phyloP scores from a whole-genome alignment of 2,329 filamentous ascomycete genomes.

The Monosporascus sp. region DNA sequence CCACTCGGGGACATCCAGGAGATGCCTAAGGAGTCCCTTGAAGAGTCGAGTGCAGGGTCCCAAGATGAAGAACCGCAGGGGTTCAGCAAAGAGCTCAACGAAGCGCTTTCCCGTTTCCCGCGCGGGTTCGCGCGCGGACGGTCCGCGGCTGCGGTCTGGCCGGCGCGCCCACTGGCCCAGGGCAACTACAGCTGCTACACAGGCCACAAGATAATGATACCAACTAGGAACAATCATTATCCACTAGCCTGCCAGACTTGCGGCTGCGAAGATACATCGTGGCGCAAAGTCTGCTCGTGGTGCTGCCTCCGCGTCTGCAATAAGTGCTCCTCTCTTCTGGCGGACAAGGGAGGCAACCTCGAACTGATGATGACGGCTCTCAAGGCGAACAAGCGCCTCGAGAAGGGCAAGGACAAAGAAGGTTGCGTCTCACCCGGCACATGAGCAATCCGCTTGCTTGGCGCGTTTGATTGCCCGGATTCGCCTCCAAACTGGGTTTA shows the following conservation, averaged over 20 bases:
- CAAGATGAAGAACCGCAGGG: conserved; percentile 4
- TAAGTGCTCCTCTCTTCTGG: conserved; percentile 38
- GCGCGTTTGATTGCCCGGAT: too few relatives aligned
- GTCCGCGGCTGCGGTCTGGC: conserved; percentile 14
- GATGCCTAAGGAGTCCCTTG: conserved; percentile 2
- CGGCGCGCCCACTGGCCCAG: conserved; percentile 34
- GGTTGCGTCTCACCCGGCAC: too few relatives aligned
- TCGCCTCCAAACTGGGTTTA: too few relatives aligned
- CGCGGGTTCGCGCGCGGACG: conserved; percentile 6
- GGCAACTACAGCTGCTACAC: conserved; percentile 43
- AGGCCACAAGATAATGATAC: conserved; percentile 42
- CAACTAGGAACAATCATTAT: conserved; percentile 43
- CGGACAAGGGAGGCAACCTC: conserved; percentile 38
- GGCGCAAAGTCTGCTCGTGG: conserved; percentile 43
- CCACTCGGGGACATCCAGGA: conserved; percentile 14
- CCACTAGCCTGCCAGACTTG: conserved; percentile 51
- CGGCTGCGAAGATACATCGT: conserved; percentile 36
- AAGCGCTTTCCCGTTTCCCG: conserved; percentile 17
- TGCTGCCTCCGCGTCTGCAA: conserved; percentile 49
- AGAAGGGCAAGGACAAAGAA: conserved; percentile 13
- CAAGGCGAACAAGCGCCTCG: conserved; percentile 11
- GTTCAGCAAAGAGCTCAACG: conserved; percentile 7
- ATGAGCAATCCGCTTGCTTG: too few relatives aligned
- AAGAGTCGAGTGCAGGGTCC: background rate
- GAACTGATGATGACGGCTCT: conserved; percentile 33